Evolutionary conservation across 345 rosid genomes (phyloP).

Genomic region (Aquilaria yunnanensis): DNA sequence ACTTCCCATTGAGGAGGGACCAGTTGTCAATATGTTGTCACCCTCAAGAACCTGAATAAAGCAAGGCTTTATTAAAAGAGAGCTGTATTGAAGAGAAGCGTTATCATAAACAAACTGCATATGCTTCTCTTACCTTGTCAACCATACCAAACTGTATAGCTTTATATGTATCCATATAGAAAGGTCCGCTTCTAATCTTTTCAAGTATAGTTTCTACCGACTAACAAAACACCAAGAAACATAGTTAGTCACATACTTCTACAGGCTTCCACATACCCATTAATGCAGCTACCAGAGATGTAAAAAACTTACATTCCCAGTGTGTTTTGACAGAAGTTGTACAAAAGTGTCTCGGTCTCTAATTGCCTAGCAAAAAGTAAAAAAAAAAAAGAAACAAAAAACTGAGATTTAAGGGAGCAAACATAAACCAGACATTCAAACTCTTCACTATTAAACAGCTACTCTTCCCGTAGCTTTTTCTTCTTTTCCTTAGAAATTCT

Average conservation of each 20-base stretch:
- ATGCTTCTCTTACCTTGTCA: conserved; percentile 47
- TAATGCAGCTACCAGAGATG: conserved; percentile 4
- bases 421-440: too few relatives aligned
- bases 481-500: too few relatives aligned
- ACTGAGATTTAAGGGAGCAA: too few relatives aligned
- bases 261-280: not conserved
- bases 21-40: conserved; percentile 58
- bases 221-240: conserved; percentile 28
- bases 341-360: conserved; percentile 60
- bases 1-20: conserved; percentile 66
- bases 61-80: conserved; percentile 4
- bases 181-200: conserved; percentile 52
- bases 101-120: not conserved
- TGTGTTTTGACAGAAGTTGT: conserved; percentile 79
- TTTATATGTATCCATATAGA: conserved; percentile 59
- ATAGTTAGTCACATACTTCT: conserved; percentile 12
- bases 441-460: too few relatives aligned
- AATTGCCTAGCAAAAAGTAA: conserved; percentile 41
- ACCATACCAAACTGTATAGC: conserved; percentile 89
- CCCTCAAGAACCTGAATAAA: conserved; percentile 69
- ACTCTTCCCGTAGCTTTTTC: too few relatives aligned
- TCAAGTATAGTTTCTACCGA: conserved; percentile 60
- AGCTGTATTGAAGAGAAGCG: not conserved
- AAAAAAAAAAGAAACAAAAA: too few relatives aligned
- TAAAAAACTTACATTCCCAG: conserved; percentile 59